phyloP scores from a whole-genome alignment of 2,329 filamentous ascomycete genomes.

The Exophiala viscosa region DNA sequence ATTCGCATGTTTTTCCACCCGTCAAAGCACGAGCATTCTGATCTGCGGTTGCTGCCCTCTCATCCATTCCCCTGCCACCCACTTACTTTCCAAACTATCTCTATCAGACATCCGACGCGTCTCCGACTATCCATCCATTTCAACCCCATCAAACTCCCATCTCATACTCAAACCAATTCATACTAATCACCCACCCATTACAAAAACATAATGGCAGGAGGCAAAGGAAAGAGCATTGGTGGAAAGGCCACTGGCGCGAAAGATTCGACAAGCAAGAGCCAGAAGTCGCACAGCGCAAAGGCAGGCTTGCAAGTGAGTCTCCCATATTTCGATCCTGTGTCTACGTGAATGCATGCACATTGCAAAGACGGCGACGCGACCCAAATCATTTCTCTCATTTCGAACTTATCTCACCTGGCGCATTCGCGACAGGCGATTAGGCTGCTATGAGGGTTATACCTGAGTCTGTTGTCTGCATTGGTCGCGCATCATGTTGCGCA shows the following conservation, averaged over 20 bases:
- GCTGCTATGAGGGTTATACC: too few species aligned
- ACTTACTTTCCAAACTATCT: slow-evolving; percentile 18
- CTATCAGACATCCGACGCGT: slow-evolving; percentile 20
- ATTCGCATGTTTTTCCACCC: not conserved
- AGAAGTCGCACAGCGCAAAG: slow-evolving; percentile 90
- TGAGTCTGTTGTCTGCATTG: not conserved
- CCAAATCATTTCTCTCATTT: too few species aligned
- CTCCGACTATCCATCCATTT: slow-evolving; percentile 10
- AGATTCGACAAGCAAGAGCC: slow-evolving; percentile 77
- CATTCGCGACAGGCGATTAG: slow-evolving; percentile 6
- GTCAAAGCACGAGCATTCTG: slow-evolving; percentile 2
- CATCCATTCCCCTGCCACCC: slow-evolving; percentile 56
- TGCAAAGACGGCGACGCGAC: too few species aligned
- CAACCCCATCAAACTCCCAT: slow-evolving; percentile 8
- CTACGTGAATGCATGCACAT: not conserved
- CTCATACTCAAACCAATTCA: slow-evolving; percentile 7
- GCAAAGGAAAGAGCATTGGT: slow-evolving; percentile 89
- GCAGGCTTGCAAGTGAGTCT: slow-evolving; percentile 86
- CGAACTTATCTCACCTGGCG: slow-evolving; percentile 8
- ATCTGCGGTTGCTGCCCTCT: slow-evolving; percentile 56
- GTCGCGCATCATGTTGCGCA: not conserved
- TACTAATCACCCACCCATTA: slow-evolving; percentile 6
- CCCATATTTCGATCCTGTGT: slow-evolving; percentile 14
- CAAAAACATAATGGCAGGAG: slow-evolving; percentile 63
- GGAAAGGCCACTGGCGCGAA: slow-evolving; percentile 82